These are phyloP conservation scores for Linnemannia exigua DNA, from an alignment of 192 early-diverging fungal species.

Conservation along the genomic window DNA sequence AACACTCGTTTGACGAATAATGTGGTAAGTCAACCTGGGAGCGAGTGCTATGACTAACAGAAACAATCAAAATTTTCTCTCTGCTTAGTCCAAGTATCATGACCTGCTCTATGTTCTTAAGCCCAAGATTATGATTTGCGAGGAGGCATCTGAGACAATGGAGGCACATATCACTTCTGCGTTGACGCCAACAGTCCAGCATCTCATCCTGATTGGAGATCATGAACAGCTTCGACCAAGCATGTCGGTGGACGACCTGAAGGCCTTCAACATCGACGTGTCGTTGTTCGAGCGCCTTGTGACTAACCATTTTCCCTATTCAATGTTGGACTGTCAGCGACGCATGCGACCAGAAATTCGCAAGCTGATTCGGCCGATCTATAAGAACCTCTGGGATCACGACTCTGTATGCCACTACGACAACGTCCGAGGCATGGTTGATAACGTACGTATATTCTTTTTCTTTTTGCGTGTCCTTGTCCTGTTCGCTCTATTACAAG, in stretches of 20 bases:
- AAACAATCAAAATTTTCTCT: neutral
- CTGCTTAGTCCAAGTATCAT: slow-evolving; percentile 67
- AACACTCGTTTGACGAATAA: neutral
- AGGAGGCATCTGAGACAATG: slow-evolving; percentile 71
- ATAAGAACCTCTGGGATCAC: slow-evolving; percentile 62
- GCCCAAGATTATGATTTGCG: slow-evolving; percentile 67
- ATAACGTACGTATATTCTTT: slow-evolving; percentile 55
- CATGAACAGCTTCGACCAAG: slow-evolving; percentile 70
- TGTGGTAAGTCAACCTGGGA: neutral
- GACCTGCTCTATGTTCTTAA: slow-evolving; percentile 58
- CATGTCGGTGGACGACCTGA: slow-evolving; percentile 63
- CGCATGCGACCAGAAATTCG: slow-evolving; percentile 72
- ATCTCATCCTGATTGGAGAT: slow-evolving; percentile 72
- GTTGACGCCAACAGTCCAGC: slow-evolving; percentile 61
- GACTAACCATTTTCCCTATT: slow-evolving; percentile 56
- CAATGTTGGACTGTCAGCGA: slow-evolving; percentile 62
- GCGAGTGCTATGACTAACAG: neutral
- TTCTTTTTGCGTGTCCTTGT: neutral
- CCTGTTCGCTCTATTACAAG: neutral
- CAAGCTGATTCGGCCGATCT: slow-evolving; percentile 64
- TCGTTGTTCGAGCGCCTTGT: slow-evolving; percentile 71
- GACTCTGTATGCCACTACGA: slow-evolving; percentile 48
- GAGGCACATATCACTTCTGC: slow-evolving; percentile 69
- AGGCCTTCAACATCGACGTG: slow-evolving; percentile 57
- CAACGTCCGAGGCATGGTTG: slow-evolving; percentile 59